These are phyloP conservation scores for Ettlia oleoabundans DNA, from an alignment of 139 green algal genomes.

Conservation along the genomic window DNA sequence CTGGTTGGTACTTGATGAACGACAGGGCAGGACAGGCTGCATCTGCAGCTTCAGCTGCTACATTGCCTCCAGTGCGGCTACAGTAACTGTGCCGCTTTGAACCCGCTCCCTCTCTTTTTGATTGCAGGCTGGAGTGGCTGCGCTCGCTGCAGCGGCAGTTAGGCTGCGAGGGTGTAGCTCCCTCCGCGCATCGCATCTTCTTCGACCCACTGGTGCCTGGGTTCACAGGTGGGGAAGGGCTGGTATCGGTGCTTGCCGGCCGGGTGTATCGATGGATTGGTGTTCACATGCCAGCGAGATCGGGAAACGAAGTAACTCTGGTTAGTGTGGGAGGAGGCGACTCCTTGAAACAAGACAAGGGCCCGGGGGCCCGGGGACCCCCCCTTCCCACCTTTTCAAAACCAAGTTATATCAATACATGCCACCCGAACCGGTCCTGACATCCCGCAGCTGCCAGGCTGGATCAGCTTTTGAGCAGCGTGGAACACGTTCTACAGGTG, in stretches of 20 bases:
- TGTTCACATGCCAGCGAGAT: too few relatives aligned
- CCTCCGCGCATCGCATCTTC: slow-evolving; percentile 16
- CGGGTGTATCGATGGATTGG: too few relatives aligned
- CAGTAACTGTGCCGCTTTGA: not conserved
- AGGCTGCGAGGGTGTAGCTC: slow-evolving; percentile 5
- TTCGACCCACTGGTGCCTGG: slow-evolving; percentile 22
- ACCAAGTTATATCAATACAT: too few relatives aligned
- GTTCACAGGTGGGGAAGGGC: slow-evolving; percentile 2
- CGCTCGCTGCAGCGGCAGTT: slow-evolving; percentile 31
- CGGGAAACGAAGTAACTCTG: too few relatives aligned
- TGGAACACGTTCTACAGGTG: slow-evolving; percentile 30
- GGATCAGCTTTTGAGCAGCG: slow-evolving; percentile 1
- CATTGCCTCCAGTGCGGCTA: not conserved
- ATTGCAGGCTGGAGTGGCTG: slow-evolving; percentile 20
- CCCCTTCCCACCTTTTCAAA: too few relatives aligned
- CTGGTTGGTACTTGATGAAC: too few relatives aligned
- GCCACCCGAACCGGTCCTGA: not conserved
- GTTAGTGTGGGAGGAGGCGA: too few relatives aligned
- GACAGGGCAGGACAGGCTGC: too few relatives aligned
- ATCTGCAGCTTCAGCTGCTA: not conserved
- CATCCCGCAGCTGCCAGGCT: not conserved
- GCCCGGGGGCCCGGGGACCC: too few relatives aligned
- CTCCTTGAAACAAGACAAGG: too few relatives aligned
- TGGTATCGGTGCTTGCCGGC: too few relatives aligned
- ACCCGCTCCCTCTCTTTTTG: too few relatives aligned